These are phyloP conservation scores for Cyberlindnera maritima DNA, from an alignment of 805 yeast genomes.

Conservation along the genomic window DNA sequence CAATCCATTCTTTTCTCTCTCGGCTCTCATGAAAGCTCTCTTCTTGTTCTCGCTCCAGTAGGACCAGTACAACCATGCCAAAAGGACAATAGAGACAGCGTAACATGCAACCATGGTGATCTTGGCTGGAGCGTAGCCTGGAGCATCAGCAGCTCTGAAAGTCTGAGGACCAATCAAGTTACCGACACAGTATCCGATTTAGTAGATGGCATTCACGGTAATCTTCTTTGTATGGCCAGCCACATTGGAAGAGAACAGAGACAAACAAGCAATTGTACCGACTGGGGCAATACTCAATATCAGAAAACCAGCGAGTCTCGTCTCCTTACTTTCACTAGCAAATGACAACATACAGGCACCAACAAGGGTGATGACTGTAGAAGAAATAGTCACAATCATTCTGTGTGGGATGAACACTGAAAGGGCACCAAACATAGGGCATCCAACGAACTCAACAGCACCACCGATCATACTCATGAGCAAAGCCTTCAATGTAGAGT, in stretches of 20 bases:
- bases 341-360: constrained; percentile 35
- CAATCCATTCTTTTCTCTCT: constrained; percentile 5
- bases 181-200: constrained; percentile 18
- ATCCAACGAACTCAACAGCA: constrained; percentile 12
- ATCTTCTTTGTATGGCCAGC: constrained; percentile 19
- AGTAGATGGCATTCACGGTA: constrained; percentile 13
- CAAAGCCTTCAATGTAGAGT: constrained; percentile 34
- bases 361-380: background rate
- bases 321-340: constrained; percentile 22
- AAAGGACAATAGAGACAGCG: background rate
- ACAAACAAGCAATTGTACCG: constrained; percentile 11
- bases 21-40: constrained; percentile 6
- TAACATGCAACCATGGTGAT: constrained; percentile 8
- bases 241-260: constrained; percentile 25
- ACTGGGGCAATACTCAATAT: constrained; percentile 16
- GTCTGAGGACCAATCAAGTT: constrained; percentile 68
- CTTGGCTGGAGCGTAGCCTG: constrained; percentile 40
- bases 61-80: constrained; percentile 7
- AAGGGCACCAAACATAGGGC: constrained; percentile 8
- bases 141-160: constrained; percentile 55
- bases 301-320: constrained; percentile 31
- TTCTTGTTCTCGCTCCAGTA: constrained; percentile 11
- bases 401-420: constrained; percentile 6
- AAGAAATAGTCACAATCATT: constrained; percentile 6
- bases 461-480: constrained; percentile 31